A percentile compares a stretch with the other conserved stretches of the same genome.
Conservation (phyloP, 345 rosid species). For the Eucalyptus curtisii region DNA sequence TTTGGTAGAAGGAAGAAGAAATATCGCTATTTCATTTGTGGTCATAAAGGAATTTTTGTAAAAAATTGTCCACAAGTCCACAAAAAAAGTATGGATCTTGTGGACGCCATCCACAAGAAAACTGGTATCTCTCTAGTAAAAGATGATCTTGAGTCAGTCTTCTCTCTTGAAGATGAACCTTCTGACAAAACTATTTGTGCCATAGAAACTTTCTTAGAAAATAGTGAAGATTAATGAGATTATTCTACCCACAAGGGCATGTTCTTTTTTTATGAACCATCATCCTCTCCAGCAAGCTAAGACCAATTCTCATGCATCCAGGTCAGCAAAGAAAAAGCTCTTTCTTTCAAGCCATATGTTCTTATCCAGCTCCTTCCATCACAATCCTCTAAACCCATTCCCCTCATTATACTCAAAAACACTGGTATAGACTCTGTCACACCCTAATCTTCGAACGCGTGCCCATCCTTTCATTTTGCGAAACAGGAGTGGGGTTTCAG, state of each 20-base stretch:
- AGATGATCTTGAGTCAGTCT: neutral
- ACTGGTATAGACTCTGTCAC: too few relatives aligned
- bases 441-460: too few relatives aligned
- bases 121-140: fast-evolving
- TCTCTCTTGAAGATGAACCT: neutral
- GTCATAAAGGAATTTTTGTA: neutral
- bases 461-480: too few relatives aligned
- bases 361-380: fast-evolving
- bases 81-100: neutral
- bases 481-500: too few relatives aligned
- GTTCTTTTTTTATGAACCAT: neutral
- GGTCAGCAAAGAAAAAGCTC: fast-evolving
- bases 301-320: neutral
- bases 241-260: neutral
- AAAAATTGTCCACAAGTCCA: neutral
- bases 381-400: neutral
- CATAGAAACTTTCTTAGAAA: neutral
- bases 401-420: too few relatives aligned
- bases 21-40: fast-evolving
- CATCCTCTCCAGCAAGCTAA: neutral
- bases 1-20: neutral
- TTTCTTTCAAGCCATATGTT: neutral
- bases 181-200: neutral
- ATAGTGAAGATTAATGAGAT: neutral
- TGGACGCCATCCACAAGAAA: neutral